Evolutionary conservation across 1,284 basidiomycete species (phyloP).

Genomic region (Pascua sp.): DNA sequence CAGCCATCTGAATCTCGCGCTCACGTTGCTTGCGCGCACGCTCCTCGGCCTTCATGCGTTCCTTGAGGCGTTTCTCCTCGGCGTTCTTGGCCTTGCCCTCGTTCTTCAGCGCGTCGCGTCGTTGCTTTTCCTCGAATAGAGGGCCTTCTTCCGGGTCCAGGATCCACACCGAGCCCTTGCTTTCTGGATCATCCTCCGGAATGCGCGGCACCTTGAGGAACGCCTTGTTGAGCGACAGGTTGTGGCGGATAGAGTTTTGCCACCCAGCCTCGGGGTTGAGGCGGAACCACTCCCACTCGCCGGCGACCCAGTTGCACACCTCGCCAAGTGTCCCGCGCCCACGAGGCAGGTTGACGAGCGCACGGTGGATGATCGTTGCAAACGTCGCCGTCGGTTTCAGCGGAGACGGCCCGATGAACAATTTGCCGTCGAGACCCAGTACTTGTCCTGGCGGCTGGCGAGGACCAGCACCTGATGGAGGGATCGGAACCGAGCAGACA

Average conservation of each 20-base stretch:
- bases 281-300: conserved; percentile 82
- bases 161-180: conserved; percentile 83
- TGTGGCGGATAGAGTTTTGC: conserved; percentile 93
- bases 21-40: conserved; percentile 35
- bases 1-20: conserved; percentile 17
- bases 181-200: conserved; percentile 72
- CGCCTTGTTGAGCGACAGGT: conserved; percentile 79
- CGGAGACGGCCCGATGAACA: conserved; percentile 48
- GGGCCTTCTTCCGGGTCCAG: conserved; percentile 63
- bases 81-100: conserved; percentile 47
- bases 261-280: conserved; percentile 74
- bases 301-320: conserved; percentile 86
- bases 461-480: conserved; percentile 45
- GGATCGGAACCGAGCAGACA: conserved; percentile 45
- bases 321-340: conserved; percentile 87
- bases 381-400: conserved; percentile 49
- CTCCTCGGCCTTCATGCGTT: conserved; percentile 38
- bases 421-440: conserved; percentile 45
- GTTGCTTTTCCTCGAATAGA: conserved; percentile 47
- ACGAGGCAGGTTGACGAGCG: conserved; percentile 47
- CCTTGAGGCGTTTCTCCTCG: conserved; percentile 39
- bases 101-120: conserved; percentile 39
- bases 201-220: conserved; percentile 81
- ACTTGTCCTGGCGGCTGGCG: conserved; percentile 43
- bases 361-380: conserved; percentile 48